phyloP scores from a whole-genome alignment of 73 alveolate species.

The Paraurostyla sp. region DNA sequence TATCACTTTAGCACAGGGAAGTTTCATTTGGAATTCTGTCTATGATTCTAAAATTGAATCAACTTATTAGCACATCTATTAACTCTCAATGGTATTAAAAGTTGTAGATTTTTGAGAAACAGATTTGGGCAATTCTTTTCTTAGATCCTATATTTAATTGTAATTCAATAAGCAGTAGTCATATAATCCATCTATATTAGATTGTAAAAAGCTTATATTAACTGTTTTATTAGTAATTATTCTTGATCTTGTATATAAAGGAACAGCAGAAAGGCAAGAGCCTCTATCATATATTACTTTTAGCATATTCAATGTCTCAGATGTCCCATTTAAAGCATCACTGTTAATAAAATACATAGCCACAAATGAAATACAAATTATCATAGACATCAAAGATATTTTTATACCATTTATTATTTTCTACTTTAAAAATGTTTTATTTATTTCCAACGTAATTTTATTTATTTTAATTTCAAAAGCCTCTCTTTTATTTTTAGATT shows the following conservation, averaged over 20 bases:
- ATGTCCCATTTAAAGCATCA: background rate
- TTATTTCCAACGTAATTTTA: background rate
- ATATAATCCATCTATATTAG: background rate
- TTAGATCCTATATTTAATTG: background rate
- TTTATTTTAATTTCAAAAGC: background rate
- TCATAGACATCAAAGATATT: background rate
- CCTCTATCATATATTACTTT: background rate
- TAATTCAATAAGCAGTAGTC: background rate
- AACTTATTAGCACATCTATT: background rate
- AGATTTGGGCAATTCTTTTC: background rate
- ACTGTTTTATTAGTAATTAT: background rate
- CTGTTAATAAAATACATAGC: background rate
- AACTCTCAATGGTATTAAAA: background rate
- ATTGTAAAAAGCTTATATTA: background rate
- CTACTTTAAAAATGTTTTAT: background rate
- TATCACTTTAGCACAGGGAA: background rate
- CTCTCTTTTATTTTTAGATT: background rate
- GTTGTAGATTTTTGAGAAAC: background rate
- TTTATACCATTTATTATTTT: background rate
- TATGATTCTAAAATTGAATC: background rate
- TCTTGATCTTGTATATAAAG: background rate
- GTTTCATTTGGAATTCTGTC: background rate
- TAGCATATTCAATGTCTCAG: background rate
- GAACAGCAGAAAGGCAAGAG: conserved; percentile 20
- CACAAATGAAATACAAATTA: background rate